Base-by-base conservation (phyloP, 768 basidiomycete genomes). In the Auricularia auricula-judae region DNA sequence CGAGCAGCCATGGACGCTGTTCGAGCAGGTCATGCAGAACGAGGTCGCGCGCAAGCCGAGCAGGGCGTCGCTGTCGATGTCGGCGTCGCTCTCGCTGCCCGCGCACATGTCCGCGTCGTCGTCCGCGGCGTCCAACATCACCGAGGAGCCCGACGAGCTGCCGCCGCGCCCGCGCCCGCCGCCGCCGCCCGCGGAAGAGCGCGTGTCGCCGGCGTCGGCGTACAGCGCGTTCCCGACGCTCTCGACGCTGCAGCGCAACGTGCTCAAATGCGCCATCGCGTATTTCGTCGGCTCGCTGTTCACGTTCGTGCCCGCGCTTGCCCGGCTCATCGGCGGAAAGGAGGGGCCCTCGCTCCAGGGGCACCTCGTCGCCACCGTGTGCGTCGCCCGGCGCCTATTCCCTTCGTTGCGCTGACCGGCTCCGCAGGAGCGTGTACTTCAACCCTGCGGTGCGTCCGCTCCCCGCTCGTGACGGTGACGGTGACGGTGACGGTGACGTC, bases 311-410 rank as follows among this genome's bases (percentile, higher is more conserved):
- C 86, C 90, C 0, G 76, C 78, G 33, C 79, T 99, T 12, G 86
- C 93, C 10, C 79, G 79, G 7, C 74, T 90, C 60, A 81, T 95
- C 66, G 81, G 86, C 3, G 83, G 86, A 71, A 71, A 70, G 3
- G 74, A 74, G 18, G 73, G 74, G n/a, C 89, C 90, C 2, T 85
- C 87, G 14, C 86, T 88, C 10, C 87, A 88, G 66, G 92, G 87
- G 1, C 94, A 97, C 75, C 86, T 96, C 87, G 88, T 96, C 8
- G 92, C 94, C 8, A 94, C 94, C 2, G 83, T 97, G 93, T 94
- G 73, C 71, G 88, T 77, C 47, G 42, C 12, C 36, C 18, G 36
- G 16, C 29, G 39, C 8, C 2, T 34, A 21, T 61, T 12, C 3
- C 62, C 36, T 4, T n/a, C 42, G 29, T 51, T 47, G 56, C 14